Evolutionary conservation across 225 moss, liverwort and hornwort genomes (phyloP), one percentile per base, ranked within the genome.

Genomic region (Asterella californica): DNA sequence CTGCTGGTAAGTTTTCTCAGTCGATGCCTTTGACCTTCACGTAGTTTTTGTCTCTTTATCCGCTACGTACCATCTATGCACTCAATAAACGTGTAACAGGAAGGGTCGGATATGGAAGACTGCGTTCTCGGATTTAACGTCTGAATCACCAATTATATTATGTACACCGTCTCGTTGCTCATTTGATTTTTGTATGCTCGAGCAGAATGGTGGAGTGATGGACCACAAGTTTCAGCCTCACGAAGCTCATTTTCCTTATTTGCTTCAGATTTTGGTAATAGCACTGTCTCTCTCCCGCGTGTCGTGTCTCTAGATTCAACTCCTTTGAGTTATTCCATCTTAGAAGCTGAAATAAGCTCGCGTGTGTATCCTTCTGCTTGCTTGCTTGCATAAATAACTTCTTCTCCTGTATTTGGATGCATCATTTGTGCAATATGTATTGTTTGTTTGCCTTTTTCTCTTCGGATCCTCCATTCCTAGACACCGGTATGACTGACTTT

Each of bases 141-240:
- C 42, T 37, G 25, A 55, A 37, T 70, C 38, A 10, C 36, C 2
- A 4, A 42, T 22, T 5, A 22, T 42, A 34, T 45, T 46, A 0
- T 12, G 0, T 70, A 18, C 12, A 59, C 32, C 29, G 36, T 57
- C 59, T 74, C 18, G 46, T 64, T 15, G 49, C 61, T 79, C 38
- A 82, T 65, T 42, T 54, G 27, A 49, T 10, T 67, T 29, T 37
- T 63, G 65, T 72, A 18, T 57, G 67, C 36, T 83, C 60, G 78
- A 76, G 78, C 93, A 95, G 99, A 88, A 91, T 88, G 99, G 99
- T 74, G 99, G 92, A 32, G 88, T 99, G 61, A 92, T 99, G 99
- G 90, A 91, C 82, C 93, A 91, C 87, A 99, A 93, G 82, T 99
- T 99, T 81, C 95, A 93, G 86, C 95, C 92, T 47, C 90, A 95